Evolutionary conservation across 2,329 filamentous ascomycete species (phyloP).

Genomic region (Aurifilum marmelostoma): DNA sequence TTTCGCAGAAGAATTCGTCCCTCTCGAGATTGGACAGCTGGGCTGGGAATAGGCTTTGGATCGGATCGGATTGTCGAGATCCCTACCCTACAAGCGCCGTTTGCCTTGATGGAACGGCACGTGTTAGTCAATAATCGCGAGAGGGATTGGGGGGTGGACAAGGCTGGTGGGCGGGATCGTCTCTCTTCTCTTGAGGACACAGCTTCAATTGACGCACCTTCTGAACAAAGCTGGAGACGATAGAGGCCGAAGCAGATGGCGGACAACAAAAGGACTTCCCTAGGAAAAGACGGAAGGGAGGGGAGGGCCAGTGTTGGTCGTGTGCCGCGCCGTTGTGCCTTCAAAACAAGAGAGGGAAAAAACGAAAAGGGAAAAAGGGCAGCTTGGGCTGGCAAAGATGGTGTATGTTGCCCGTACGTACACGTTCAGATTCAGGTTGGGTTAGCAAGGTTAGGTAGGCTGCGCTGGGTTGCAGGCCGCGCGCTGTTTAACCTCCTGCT

Average conservation of each 20-base stretch:
- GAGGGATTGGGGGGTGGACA: not conserved
- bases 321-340: not conserved
- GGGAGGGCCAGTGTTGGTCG: not conserved
- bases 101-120: constrained; percentile 1
- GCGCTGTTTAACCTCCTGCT: not conserved
- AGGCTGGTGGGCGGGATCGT: not conserved
- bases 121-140: not conserved
- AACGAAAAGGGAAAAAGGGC: not conserved
- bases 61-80: not conserved
- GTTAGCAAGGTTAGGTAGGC: not conserved
- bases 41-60: not conserved
- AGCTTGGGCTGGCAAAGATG: not conserved
- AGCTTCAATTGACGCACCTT: constrained; percentile 15
- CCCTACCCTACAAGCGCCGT: constrained; percentile 3
- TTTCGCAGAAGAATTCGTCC: not conserved
- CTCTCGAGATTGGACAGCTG: not conserved
- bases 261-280: not conserved
- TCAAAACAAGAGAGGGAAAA: not conserved
- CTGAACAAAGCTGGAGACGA: not conserved
- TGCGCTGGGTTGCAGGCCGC: not conserved
- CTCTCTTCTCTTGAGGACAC: not conserved
- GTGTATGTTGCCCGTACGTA: not conserved
- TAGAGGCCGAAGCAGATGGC: not conserved
- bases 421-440: not conserved
- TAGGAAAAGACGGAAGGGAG: not conserved